Evolutionary conservation across 2,329 filamentous ascomycete genomes (phyloP).

Genomic region (Trichoderma gracile): DNA sequence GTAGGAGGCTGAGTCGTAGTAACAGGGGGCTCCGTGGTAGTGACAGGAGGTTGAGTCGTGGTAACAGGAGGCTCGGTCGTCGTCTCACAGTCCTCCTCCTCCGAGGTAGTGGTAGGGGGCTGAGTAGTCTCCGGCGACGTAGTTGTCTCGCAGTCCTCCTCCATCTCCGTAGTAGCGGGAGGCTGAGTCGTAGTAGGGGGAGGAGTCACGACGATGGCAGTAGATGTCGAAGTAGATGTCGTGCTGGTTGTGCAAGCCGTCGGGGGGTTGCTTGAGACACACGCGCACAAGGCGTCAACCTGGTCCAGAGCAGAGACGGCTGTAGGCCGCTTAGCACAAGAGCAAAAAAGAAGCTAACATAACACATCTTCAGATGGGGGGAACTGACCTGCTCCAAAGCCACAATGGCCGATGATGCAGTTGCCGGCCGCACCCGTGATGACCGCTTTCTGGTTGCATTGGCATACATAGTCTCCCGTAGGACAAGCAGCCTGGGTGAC

Average conservation of each 20-base stretch:
- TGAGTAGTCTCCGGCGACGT: not conserved
- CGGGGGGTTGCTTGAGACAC: conserved; percentile 32
- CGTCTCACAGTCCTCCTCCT: not conserved
- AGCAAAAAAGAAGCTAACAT: not conserved
- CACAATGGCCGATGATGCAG: conserved; percentile 32
- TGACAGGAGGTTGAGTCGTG: not conserved
- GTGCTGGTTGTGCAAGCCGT: conserved; percentile 21
- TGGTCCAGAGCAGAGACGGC: conserved; percentile 28
- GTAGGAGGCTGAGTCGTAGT: not conserved
- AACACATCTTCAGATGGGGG: not conserved
- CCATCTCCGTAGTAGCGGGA: not conserved
- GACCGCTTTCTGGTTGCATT: conserved; percentile 30
- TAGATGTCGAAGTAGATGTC: not conserved
- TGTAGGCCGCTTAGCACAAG: not conserved
- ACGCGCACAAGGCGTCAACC: conserved; percentile 31
- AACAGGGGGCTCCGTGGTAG: not conserved
- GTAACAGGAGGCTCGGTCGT: not conserved
- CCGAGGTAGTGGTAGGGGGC: not conserved
- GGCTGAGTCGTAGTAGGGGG: conserved; percentile 11
- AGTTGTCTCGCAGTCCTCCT: conserved; percentile 9
- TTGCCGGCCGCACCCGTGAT: conserved; percentile 31
- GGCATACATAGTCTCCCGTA: conserved; percentile 32
- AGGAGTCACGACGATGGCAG: not conserved
- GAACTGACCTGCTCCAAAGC: conserved; percentile 3
- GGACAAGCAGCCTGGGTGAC: conserved; percentile 30